Conservation (phyloP, 2,329 filamentous ascomycete species). For the Neofusicoccum ribis region DNA sequence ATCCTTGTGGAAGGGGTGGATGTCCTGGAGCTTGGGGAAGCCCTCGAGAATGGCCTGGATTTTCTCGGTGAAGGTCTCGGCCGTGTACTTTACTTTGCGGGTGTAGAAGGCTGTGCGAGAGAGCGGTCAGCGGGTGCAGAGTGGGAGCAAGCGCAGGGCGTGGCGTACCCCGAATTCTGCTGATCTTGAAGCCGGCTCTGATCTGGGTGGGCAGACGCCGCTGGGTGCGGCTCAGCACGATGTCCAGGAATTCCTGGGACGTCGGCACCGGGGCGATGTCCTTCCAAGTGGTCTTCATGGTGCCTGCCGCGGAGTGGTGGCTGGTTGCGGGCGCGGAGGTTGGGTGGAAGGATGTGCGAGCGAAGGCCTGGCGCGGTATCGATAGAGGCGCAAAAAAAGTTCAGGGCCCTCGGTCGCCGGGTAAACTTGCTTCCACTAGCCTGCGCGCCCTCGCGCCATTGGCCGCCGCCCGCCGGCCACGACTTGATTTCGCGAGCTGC, state of each 20-base stretch:
- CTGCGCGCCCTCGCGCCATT: not conserved
- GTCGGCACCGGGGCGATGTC: slow-evolving; percentile 87
- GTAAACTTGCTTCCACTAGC: slow-evolving; percentile 16
- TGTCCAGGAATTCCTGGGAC: slow-evolving; percentile 94
- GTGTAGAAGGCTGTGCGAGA: slow-evolving; percentile 75
- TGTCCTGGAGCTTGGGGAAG: slow-evolving; percentile 89
- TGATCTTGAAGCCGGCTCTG: slow-evolving; percentile 92
- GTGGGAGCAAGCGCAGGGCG: slow-evolving; percentile 25
- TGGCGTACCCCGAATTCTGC: slow-evolving; percentile 66
- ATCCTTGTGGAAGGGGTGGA: slow-evolving; percentile 91
- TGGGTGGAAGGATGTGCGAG: not conserved
- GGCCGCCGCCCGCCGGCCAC: not conserved
- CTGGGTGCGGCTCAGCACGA: slow-evolving; percentile 84
- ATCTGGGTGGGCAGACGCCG: slow-evolving; percentile 89
- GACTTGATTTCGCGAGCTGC: not conserved
- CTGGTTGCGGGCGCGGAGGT: not conserved
- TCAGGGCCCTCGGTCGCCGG: slow-evolving; percentile 14
- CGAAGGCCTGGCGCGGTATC: slow-evolving; percentile 12
- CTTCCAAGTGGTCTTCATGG: slow-evolving; percentile 37
- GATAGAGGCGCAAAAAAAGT: slow-evolving; percentile 21
- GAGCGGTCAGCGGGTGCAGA: slow-evolving; percentile 32
- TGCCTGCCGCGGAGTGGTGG: slow-evolving; percentile 16
- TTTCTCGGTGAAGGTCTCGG: slow-evolving; percentile 96
- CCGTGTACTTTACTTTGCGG: slow-evolving; percentile 96
- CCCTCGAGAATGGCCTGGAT: slow-evolving; percentile 86